These are phyloP conservation scores for Teratosphaeria destructans DNA, from an alignment of 2,329 filamentous ascomycete species.

Conservation along the genomic window DNA sequence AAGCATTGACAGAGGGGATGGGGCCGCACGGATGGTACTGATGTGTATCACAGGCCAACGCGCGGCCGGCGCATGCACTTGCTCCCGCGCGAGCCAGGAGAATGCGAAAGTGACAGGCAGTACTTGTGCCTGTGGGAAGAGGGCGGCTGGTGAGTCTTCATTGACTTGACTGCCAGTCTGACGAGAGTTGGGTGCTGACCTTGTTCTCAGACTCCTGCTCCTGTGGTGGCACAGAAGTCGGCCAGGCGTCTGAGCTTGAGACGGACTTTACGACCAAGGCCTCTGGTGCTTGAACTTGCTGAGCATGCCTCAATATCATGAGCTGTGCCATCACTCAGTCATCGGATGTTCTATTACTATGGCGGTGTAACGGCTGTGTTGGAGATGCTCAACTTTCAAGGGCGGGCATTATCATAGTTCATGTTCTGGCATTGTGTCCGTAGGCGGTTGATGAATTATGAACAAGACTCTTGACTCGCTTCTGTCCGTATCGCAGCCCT, in stretches of 20 bases:
- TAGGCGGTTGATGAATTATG: neutral
- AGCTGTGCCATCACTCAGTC: neutral
- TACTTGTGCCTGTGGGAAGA: slow-evolving; percentile 67
- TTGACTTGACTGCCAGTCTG: slow-evolving; percentile 8
- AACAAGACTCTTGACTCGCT: neutral
- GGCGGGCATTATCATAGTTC: neutral
- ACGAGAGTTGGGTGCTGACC: neutral
- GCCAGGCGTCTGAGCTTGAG: slow-evolving; percentile 58
- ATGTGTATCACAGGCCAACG: slow-evolving; percentile 45
- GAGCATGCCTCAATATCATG: neutral
- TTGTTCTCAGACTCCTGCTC: slow-evolving; percentile 37
- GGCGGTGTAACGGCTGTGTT: neutral
- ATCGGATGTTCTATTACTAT: neutral
- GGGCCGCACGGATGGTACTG: neutral
- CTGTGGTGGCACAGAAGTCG: slow-evolving; percentile 63
- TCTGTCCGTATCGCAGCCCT: neutral
- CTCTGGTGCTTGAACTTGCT: slow-evolving; percentile 19
- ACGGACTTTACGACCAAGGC: slow-evolving; percentile 73
- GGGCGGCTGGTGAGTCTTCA: slow-evolving; percentile 49
- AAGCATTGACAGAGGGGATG: neutral
- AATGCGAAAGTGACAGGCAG: slow-evolving; percentile 52
- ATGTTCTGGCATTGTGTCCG: neutral
- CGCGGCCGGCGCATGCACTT: slow-evolving; percentile 71
- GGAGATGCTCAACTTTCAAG: neutral
- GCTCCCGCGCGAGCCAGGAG: slow-evolving; percentile 60